Percentiles rank a stretch among this genome's conserved stretches.
Evolutionary conservation across 257 asterid species (phyloP).

Genomic region (Fraxinus quadrangulata): DNA sequence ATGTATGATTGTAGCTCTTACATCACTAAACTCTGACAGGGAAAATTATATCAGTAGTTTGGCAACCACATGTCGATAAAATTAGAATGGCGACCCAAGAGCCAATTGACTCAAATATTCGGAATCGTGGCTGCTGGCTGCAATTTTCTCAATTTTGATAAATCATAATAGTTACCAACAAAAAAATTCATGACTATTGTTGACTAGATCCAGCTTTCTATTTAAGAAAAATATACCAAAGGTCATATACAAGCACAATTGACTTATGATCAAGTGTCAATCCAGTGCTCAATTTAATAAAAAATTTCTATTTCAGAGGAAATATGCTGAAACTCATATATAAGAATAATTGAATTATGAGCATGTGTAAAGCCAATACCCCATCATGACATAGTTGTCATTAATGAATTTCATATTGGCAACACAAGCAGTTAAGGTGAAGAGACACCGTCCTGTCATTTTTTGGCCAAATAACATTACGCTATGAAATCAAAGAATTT

Average conservation of each 20-base stretch:
- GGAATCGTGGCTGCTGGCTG: background rate
- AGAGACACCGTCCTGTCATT: background rate
- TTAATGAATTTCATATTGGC: background rate
- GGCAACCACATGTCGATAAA: background rate
- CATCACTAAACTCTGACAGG: background rate
- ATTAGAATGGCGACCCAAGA: background rate
- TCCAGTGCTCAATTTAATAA: too few species aligned
- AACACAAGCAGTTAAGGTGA: background rate
- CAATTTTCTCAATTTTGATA: background rate
- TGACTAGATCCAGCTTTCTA: slow-evolving; percentile 16
- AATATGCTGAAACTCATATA: background rate
- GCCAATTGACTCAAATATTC: background rate
- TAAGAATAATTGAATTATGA: background rate
- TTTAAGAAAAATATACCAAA: slow-evolving; percentile 18
- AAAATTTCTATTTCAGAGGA: background rate
- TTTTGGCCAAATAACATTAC: background rate
- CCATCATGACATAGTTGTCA: background rate
- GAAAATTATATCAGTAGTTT: background rate
- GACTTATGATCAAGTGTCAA: too few species aligned
- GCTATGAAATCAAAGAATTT: background rate
- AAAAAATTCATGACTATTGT: slow-evolving; percentile 9
- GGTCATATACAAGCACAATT: background rate
- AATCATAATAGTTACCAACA: background rate
- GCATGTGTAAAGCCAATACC: background rate
- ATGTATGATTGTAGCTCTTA: background rate